These are phyloP conservation scores for Clonostachys rhizophaga DNA, from an alignment of 2,329 filamentous ascomycete species.

Conservation along the genomic window DNA sequence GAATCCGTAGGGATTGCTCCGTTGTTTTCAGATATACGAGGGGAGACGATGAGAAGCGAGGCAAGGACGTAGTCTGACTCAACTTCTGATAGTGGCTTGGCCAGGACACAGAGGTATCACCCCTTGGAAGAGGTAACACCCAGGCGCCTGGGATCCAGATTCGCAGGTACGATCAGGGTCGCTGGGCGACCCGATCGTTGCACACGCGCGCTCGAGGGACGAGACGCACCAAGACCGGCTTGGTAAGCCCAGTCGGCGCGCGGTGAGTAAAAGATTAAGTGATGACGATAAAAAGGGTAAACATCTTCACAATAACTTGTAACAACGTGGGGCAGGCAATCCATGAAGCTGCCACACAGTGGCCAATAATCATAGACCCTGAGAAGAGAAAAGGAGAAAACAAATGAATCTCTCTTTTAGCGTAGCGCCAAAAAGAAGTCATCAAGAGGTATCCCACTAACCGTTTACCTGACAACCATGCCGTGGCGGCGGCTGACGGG, in stretches of 20 bases:
- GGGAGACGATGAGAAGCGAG: too few relatives aligned
- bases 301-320: background rate
- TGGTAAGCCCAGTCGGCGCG: conserved; percentile 23
- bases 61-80: too few relatives aligned
- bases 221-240: conserved; percentile 36
- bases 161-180: too few relatives aligned
- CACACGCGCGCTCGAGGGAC: conserved; percentile 12
- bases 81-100: too few relatives aligned
- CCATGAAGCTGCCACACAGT: background rate
- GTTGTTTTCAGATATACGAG: too few relatives aligned
- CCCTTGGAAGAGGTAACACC: too few relatives aligned
- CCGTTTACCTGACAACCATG: conserved; percentile 47
- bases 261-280: conserved; percentile 10
- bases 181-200: conserved; percentile 39
- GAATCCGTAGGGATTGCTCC: too few relatives aligned
- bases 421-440: conserved; percentile 11
- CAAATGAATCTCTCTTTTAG: conserved; percentile 1
- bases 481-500: conserved; percentile 57
- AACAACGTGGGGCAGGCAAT: background rate
- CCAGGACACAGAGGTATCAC: too few relatives aligned
- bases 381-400: background rate
- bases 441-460: background rate
- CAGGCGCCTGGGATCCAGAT: too few relatives aligned
- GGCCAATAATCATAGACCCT: background rate
- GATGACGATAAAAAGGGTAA: background rate